Base-by-base conservation (phyloP, 23 red algal genomes). In the Gracilaria vermiculophylla region DNA sequence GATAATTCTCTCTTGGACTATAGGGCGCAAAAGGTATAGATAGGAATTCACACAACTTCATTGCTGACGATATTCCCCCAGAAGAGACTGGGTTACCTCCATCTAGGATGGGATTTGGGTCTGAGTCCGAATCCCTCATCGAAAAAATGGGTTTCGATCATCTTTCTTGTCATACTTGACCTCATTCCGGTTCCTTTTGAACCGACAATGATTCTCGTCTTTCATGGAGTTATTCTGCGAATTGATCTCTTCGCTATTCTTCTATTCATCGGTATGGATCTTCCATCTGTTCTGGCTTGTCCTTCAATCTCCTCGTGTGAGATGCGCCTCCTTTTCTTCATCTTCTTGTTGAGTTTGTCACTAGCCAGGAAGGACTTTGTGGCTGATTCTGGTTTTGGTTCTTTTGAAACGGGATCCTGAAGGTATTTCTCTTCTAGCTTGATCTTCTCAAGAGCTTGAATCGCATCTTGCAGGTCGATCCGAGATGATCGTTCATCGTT, bases 91-190 rank as follows among this genome's bases (percentile, higher is more conserved):
- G 81, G 36, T 20, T 52, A 4, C 57, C 81, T 12, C 2, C 43
- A 19, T 85, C 81, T 43, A 62, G 50, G 8, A 85, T 85, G 41
- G 61, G 81, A 40, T 85, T 85, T 25, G 55, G 67, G 33, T 73
- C 67, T 4, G 5, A 23, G 3, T 3, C 67, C 19, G 44, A 73
- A 73, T 73, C 67, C 44, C 67, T 42, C 43, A 73, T 34, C 43
- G 67, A 73, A 73, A 73, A 73, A 47, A 73, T 2, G 19, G 32
- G 40, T 73, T 23, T 42, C 4, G 4, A n/a, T 25, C 7, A 50
- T 24, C 10, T 34, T 28, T 73, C 23, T 40, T 73, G 5, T 73
- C 67, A 28, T 28, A 3, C 40, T n/a, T n/a, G n/a, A n/a, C n/a
- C n/a, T n/a, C n/a, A n/a, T n/a, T n/a, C n/a, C n/a, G n/a, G n/a